Conservation (phyloP, 495 filamentous ascomycete species). For the Hypoxylon cercidicola region DNA sequence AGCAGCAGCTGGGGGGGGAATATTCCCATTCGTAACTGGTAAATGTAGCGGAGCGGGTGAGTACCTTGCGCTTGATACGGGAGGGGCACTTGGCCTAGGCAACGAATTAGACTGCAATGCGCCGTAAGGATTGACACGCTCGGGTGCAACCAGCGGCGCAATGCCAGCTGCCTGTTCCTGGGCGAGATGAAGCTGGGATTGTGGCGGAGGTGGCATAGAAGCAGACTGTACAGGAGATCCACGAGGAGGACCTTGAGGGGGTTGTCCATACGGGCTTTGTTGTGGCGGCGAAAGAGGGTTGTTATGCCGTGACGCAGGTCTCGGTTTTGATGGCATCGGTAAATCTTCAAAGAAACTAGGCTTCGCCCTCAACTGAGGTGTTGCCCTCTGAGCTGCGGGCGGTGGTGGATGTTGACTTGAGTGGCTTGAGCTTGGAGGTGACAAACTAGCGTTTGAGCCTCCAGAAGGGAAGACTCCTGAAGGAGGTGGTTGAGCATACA, state of each 20-base stretch:
- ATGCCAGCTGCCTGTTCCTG: slow-evolving; percentile 45
- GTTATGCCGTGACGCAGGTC: slow-evolving; percentile 57
- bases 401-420: slow-evolving; percentile 45
- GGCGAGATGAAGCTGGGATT: slow-evolving; percentile 45
- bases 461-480: slow-evolving; percentile 39
- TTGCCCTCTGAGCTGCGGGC: slow-evolving; percentile 36
- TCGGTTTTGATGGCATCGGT: slow-evolving; percentile 70
- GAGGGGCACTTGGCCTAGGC: slow-evolving; percentile 51
- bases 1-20: slow-evolving; percentile 51
- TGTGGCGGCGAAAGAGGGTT: slow-evolving; percentile 53
- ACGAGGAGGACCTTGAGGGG: slow-evolving; percentile 47
- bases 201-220: slow-evolving; percentile 44
- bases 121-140: slow-evolving; percentile 73
- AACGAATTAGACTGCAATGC: slow-evolving; percentile 53
- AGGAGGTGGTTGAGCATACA: slow-evolving; percentile 56
- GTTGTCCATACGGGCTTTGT: slow-evolving; percentile 47
- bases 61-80: slow-evolving; percentile 60
- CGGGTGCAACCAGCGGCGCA: slow-evolving; percentile 60
- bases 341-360: slow-evolving; percentile 90
- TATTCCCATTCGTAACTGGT: slow-evolving; percentile 45
- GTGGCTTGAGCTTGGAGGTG: slow-evolving; percentile 50
- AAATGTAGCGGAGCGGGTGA: slow-evolving; percentile 67
- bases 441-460: slow-evolving; percentile 45
- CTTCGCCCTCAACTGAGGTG: slow-evolving; percentile 50
- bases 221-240: slow-evolving; percentile 36